Base-by-base conservation (phyloP, 176 grass and related monocot genomes). In the Eleusine coracana region DNA sequence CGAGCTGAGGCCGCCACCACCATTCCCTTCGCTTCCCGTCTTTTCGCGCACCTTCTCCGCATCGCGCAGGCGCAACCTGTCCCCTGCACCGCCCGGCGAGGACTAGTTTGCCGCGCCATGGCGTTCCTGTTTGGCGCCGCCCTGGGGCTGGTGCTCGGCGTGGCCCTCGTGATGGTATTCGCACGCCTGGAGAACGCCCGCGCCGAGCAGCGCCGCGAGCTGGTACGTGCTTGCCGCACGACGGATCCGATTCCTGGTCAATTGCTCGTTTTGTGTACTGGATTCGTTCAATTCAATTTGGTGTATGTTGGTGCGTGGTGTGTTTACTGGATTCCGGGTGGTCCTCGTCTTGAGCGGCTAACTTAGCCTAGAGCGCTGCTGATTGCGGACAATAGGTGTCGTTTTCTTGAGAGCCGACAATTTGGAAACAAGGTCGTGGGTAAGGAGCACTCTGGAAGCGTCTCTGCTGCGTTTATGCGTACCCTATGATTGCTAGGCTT, bases 61-160 rank as follows among this genome's bases (percentile, higher is more conserved):
- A 71, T 66, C 83, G 5, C 34, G n/a, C 25, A 63, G 60, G 60
- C 60, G 60, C 58, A 66, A 71, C 38, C 65, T 3, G 7, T 63
- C 44, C 44, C 5, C 0, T 28, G 0, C 80, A 59, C 64, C 44
- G 13, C n/a, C 6, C 16, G 2, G 13, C 15, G 50, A 18, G 71
- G 31, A 29, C 60, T 29, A 23, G 29, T 55, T 62, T 44, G 41
- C 63, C 34, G 18, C 5, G 42, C 21, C 74, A 98, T 98, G 96
- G 88, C 84, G 76, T 98, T 98, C 87, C 81, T 98, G 5, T 82
- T 94, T 49, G 96, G 96, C 7, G 84, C 90, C 67, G 12, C 93
- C 78, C 46, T 98, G 39, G 96, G 96, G 8, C 45, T 98, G 68
- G 68, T 87, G 25, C 41, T 93, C 68, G 96, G 92, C 66, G 81